Percentiles rank a stretch among this genome's conserved stretches.
Evolutionary conservation across 176 grass and related monocot species (phyloP).

Genomic region (Raddia guianensis): DNA sequence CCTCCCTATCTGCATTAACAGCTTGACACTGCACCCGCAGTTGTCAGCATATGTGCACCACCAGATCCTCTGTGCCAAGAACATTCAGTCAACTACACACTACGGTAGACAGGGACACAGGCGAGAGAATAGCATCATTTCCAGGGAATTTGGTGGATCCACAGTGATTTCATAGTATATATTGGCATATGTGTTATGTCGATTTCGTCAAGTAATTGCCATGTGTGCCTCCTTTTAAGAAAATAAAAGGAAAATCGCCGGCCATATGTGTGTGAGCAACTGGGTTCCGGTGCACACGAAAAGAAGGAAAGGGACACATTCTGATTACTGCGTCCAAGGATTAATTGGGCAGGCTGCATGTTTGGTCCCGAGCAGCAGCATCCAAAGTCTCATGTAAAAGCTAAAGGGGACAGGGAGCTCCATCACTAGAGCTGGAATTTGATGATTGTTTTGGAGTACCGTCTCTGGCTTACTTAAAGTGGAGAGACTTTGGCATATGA

Average conservation of each 20-base stretch:
- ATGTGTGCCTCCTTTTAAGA: neutral
- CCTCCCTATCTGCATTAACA: constrained; percentile 47
- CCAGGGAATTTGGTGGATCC: neutral
- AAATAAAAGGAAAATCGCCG: neutral
- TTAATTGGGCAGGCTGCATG: constrained; percentile 37
- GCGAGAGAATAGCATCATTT: neutral
- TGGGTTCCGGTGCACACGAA: constrained; percentile 35
- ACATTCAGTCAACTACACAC: neutral
- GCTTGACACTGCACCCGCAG: constrained; percentile 33
- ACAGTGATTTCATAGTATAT: neutral
- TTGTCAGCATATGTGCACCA: constrained; percentile 36
- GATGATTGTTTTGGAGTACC: constrained; percentile 51
- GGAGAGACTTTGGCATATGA: constrained; percentile 49
- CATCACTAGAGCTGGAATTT: constrained; percentile 57
- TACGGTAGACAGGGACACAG: neutral
- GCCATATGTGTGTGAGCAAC: constrained; percentile 28
- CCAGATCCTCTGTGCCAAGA: neutral
- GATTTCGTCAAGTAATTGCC: neutral
- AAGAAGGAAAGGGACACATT: constrained; percentile 44
- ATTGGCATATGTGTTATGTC: neutral
- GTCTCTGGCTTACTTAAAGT: constrained; percentile 40
- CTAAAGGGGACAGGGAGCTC: constrained; percentile 52
- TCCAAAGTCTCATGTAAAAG: constrained; percentile 58
- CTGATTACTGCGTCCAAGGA: constrained; percentile 41
- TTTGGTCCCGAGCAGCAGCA: constrained; percentile 54